phyloP scores from a whole-genome alignment of 179 eudicot species.

The Drosera spatulata region DNA sequence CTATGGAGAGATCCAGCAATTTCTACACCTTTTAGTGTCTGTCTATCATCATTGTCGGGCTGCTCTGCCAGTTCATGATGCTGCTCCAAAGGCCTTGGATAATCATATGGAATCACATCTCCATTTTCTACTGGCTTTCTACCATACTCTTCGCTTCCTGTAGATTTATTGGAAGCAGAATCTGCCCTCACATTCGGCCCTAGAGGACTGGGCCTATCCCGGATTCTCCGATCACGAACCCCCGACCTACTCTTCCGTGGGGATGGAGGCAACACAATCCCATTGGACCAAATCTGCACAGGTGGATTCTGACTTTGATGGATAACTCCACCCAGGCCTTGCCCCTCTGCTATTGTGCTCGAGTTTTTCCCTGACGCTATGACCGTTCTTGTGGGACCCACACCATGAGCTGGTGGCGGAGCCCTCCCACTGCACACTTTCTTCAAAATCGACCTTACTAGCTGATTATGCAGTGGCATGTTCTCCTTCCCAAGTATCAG shows the following conservation, averaged over 20 bases:
- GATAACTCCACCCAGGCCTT: constrained; percentile 24
- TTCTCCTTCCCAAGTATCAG: constrained; percentile 73
- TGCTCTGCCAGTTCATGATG: constrained; percentile 41
- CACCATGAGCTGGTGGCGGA: constrained; percentile 44
- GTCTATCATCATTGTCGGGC: constrained; percentile 23
- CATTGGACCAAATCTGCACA: constrained; percentile 48
- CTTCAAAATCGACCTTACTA: constrained; percentile 61
- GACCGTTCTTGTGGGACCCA: constrained; percentile 29
- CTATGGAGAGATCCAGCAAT: constrained; percentile 34
- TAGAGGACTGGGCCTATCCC: constrained; percentile 55
- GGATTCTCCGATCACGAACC: constrained; percentile 36
- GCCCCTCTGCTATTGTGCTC: constrained; percentile 24
- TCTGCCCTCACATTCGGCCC: constrained; percentile 49
- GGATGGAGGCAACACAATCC: constrained; percentile 37
- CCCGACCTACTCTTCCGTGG: constrained; percentile 37
- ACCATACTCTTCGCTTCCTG: constrained; percentile 27
- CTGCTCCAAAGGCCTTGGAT: constrained; percentile 38
- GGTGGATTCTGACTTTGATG: constrained; percentile 24
- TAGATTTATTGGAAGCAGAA: constrained; percentile 28
- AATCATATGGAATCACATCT: constrained; percentile 32
- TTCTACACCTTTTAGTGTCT: constrained; percentile 34
- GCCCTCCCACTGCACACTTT: constrained; percentile 62
- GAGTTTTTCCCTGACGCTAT: constrained; percentile 20
- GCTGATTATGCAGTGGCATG: constrained; percentile 78
- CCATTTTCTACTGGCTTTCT: constrained; percentile 41